phyloP scores from a whole-genome alignment of 345 rosid species.

The Arabidopsis thaliana region TAIR10.1 NC_003074.8:1712001-1712500 shows the following conservation, averaged over 20 bases:
- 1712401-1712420: too few relatives aligned
- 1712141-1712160: constrained; percentile 12
- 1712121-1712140: constrained; percentile 1
- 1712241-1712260: constrained; percentile 8
- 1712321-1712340: too few relatives aligned
- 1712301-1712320: too few relatives aligned
- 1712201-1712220: not conserved
- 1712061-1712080: constrained; percentile 12
- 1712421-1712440: not conserved
- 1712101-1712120: not conserved
- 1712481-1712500: not conserved
- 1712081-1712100: constrained; percentile 16
- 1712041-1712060: constrained; percentile 7
- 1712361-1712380: too few relatives aligned
- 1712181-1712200: not conserved
- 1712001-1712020: not conserved
- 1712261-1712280: not conserved
- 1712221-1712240: constrained; percentile 26
- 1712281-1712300: too few relatives aligned
- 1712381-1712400: too few relatives aligned
- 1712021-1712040: not conserved
- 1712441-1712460: not conserved
- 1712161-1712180: not conserved
- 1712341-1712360: too few relatives aligned
- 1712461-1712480: not conserved